Percentiles rank a stretch among this genome's conserved stretches.
Evolutionary conservation across 352 stramenopile species (phyloP).

Genomic region (Phytophthora meadii): DNA sequence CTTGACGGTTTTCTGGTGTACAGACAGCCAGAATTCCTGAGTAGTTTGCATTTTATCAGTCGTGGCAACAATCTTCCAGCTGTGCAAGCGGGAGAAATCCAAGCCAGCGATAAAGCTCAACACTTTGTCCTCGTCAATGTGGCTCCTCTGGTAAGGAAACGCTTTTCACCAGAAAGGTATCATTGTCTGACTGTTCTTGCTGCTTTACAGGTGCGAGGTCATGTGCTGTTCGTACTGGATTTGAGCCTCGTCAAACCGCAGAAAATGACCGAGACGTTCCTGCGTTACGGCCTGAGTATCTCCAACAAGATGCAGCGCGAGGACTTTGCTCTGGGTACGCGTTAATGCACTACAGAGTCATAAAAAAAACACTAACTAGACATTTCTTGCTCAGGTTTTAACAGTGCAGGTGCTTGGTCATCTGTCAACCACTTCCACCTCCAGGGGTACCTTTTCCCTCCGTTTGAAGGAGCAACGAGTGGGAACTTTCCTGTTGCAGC

Average conservation of each 20-base stretch:
- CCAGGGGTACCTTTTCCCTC: conserved; percentile 64
- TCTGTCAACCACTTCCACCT: conserved; percentile 84
- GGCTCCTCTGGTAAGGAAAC: conserved; percentile 57
- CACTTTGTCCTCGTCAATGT: conserved; percentile 72
- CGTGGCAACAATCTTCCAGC: conserved; percentile 13
- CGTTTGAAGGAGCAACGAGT: conserved; percentile 5
- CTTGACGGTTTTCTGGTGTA: neutral
- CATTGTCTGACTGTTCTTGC: neutral
- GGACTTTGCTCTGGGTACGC: conserved; percentile 62
- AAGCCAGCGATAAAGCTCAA: conserved; percentile 4
- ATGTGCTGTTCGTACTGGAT: conserved; percentile 68
- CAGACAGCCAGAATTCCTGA: conserved; percentile 59
- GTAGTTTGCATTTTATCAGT: conserved; percentile 33
- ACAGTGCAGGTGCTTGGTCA: conserved; percentile 77
- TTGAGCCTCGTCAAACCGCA: conserved; percentile 44
- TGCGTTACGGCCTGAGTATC: conserved; percentile 36
- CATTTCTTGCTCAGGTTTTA: conserved; percentile 51
- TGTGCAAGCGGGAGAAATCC: conserved; percentile 15
- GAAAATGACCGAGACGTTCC: conserved; percentile 39
- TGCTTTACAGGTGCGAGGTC: conserved; percentile 53
- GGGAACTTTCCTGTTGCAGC: conserved; percentile 48
- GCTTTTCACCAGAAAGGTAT: neutral
- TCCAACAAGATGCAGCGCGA: conserved; percentile 26
- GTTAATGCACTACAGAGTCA: neutral
- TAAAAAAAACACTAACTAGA: neutral